Base-by-base conservation (phyloP, 345 rosid species). In the Anastatica hierochuntica region DNA sequence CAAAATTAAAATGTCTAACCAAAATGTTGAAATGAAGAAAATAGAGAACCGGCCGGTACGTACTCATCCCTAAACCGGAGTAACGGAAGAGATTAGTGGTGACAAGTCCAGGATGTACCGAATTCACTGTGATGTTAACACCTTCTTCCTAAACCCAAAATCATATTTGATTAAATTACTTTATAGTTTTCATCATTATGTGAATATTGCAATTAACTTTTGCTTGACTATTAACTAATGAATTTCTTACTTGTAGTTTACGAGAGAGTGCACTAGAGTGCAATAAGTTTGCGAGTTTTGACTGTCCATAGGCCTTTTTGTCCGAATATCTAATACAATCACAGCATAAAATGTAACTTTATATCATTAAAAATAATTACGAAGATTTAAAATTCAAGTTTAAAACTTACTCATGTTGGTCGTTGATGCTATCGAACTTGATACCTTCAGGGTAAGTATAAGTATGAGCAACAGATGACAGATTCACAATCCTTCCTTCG, bases 281-380 rank as follows among this genome's bases (percentile, higher is more conserved):
- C 13, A 92, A 74, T 50, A 90, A 63, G 74, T 78, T 88, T 20
- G 98, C 85, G 24, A 92, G 51, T 60, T 92, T 92, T 45, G 98
- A 92, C 52, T 92, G 96, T 14, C 96, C 98, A 54, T 92, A 88
- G 3, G 98, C 98, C 53, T 59, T 81, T 72, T 79, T 83, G 57
- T 88, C 94, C 49, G 79, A 72, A 29, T 92, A 92, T 18, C 96
- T 92, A 27, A 76, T n/a, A 50, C 19, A 34, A 49, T 24, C 42
- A 23, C 9, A 15, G 5, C 24, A 21, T 4, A 29, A 3, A 29
- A 29, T 29, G 8, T 29, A 6, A n/a, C n/a, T n/a, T n/a, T n/a
- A n/a, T n/a, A n/a, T n/a, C 24, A 21, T 2, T 21, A 21, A 21
- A 21, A 21, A 21, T 5, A 21, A 21, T 2, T 2, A 21, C 24